These are phyloP conservation scores for Zancudomyces culisetae DNA, from an alignment of 371 early-diverging fungal genomes.

Conservation along the genomic window DNA sequence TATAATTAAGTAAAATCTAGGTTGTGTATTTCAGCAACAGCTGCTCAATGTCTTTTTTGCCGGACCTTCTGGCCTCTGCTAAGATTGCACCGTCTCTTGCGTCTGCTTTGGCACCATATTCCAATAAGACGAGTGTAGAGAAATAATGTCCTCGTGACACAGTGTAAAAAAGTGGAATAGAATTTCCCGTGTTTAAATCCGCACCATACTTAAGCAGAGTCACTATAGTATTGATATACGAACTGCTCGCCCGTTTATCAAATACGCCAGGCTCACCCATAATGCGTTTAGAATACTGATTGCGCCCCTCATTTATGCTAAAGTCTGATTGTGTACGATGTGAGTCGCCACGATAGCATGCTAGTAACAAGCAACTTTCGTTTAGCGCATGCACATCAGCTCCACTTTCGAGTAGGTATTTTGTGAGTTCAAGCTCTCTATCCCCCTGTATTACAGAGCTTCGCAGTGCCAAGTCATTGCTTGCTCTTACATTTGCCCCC, in stretches of 20 bases:
- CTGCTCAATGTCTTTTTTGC: constrained; percentile 3
- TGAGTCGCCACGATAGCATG: constrained; percentile 19
- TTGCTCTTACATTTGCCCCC: constrained; percentile 10
- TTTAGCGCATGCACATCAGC: constrained; percentile 9
- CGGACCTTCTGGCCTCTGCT: neutral
- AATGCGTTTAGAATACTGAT: neutral
- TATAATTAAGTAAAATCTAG: no score
- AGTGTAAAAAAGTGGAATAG: constrained; percentile 14
- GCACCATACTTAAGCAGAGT: constrained; percentile 11
- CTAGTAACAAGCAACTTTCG: constrained; percentile 21
- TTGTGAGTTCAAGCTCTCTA: constrained; percentile 6
- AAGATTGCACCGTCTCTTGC: constrained; percentile 1
- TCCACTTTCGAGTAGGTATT: constrained; percentile 8
- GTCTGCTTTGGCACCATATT: constrained; percentile 6
- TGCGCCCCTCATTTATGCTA: constrained; percentile 2
- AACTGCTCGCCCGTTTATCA: neutral
- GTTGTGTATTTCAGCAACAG: neutral
- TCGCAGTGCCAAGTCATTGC: constrained; percentile 14
- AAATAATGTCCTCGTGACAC: constrained; percentile 12
- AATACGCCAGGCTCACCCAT: no score
- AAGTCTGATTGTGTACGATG: neutral
- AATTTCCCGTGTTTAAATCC: constrained; percentile 6
- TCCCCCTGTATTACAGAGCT: constrained; percentile 19
- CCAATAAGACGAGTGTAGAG: constrained; percentile 8
- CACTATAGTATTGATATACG: constrained; percentile 6